These are phyloP conservation scores for Pachysandra terminalis DNA, from an alignment of 164 flowering plant genomes.

Conservation along the genomic window DNA sequence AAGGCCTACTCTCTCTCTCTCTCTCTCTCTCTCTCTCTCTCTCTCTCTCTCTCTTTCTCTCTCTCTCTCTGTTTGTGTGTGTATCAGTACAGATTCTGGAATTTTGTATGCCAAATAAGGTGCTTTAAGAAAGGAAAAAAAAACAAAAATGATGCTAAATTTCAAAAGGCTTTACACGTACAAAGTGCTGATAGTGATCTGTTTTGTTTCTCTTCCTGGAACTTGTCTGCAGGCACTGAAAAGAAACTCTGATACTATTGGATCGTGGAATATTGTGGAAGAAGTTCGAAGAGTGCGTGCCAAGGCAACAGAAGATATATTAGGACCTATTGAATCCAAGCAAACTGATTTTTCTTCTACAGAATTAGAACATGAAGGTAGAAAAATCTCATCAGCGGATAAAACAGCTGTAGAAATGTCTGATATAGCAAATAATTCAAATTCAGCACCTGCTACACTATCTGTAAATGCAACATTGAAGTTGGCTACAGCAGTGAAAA, in stretches of 20 bases:
- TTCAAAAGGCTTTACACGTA: neutral
- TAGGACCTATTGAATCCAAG: constrained; percentile 31
- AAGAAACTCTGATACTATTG: constrained; percentile 38
- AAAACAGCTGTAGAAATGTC: constrained; percentile 7
- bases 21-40: no score
- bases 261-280: constrained; percentile 60
- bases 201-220: neutral
- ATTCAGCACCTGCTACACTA: constrained; percentile 3
- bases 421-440: constrained; percentile 6
- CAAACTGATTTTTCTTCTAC: constrained; percentile 34
- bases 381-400: constrained; percentile 6
- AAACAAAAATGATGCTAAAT: no score
- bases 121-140: no score
- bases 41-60: no score
- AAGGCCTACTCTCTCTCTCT: no score
- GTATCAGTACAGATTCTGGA: no score
- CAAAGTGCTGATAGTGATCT: neutral
- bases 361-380: constrained; percentile 21
- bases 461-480: constrained; percentile 9
- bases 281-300: constrained; percentile 75
- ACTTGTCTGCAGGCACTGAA: constrained; percentile 25
- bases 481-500: constrained; percentile 11
- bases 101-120: no score
- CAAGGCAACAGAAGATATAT: constrained; percentile 65
- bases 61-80: no score